These are phyloP conservation scores for Arbutus unedo DNA, from an alignment of 148 eudicot species.

Conservation along the genomic window DNA sequence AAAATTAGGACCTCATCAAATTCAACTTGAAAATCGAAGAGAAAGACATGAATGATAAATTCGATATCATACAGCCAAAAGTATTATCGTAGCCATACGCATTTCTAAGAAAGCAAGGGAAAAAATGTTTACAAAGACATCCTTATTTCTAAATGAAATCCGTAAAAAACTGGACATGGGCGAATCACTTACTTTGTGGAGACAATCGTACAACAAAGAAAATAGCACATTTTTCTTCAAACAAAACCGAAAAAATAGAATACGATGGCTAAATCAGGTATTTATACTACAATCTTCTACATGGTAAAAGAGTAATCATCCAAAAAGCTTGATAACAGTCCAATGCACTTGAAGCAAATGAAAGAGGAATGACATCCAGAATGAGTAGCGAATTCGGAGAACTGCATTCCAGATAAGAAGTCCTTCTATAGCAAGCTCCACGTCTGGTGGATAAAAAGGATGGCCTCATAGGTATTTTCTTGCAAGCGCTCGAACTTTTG, in stretches of 20 bases:
- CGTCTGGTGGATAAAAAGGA: background rate
- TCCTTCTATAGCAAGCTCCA: conserved; percentile 5
- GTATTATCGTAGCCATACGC: background rate
- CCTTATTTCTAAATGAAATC: background rate
- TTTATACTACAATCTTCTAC: background rate
- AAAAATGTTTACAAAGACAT: background rate
- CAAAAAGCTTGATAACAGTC: background rate
- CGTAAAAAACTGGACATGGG: background rate
- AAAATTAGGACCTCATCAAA: background rate
- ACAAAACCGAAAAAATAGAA: background rate
- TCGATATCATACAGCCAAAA: background rate
- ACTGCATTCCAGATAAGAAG: background rate
- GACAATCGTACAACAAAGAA: background rate
- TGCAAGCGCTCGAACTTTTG: conserved; percentile 95
- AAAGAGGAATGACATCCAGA: background rate
- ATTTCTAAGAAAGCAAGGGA: no score
- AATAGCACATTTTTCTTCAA: background rate
- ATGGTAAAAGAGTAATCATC: background rate
- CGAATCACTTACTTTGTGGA: background rate
- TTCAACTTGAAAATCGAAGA: background rate
- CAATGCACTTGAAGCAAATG: background rate
- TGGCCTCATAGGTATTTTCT: conserved; percentile 70
- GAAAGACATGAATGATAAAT: background rate
- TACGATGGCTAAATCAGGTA: background rate
- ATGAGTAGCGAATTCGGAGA: background rate